Conservation (phyloP, 257 asterid species). For the Linderniella brevidens region DNA sequence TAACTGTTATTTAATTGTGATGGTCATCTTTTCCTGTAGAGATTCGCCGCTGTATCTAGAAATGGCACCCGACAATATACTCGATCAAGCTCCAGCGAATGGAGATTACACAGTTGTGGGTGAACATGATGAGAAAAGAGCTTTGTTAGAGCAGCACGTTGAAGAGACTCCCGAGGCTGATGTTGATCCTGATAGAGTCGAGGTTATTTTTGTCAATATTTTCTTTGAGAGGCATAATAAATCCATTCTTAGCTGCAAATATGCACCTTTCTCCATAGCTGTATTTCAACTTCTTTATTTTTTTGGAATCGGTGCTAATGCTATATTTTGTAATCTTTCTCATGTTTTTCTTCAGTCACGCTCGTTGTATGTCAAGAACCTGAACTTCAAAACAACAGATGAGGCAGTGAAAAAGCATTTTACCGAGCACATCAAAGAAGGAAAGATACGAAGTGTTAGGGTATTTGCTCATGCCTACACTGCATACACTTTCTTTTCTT, state of each 20-base stretch:
- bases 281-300: background rate
- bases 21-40: constrained; percentile 23
- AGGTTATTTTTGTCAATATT: constrained; percentile 66
- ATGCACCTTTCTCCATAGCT: too few species aligned
- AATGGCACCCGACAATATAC: constrained; percentile 90
- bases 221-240: too few species aligned
- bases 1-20: constrained; percentile 6
- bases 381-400: constrained; percentile 77
- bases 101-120: constrained; percentile 24
- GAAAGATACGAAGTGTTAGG: constrained; percentile 68
- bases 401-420: constrained; percentile 65
- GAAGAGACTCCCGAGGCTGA: constrained; percentile 45
- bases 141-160: constrained; percentile 42
- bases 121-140: constrained; percentile 33
- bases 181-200: constrained; percentile 73
- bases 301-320: background rate
- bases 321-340: too few species aligned
- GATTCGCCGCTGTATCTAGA: constrained; percentile 90
- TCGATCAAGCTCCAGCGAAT: constrained; percentile 29
- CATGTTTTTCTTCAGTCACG: constrained; percentile 36
- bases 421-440: constrained; percentile 49
- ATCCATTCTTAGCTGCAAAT: too few species aligned
- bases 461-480: constrained; percentile 26
- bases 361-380: constrained; percentile 74
- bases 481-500: constrained; percentile 3